These are phyloP conservation scores for Aspergillus sp. DNA, from an alignment of 2,329 filamentous ascomycete species.

Conservation along the genomic window DNA sequence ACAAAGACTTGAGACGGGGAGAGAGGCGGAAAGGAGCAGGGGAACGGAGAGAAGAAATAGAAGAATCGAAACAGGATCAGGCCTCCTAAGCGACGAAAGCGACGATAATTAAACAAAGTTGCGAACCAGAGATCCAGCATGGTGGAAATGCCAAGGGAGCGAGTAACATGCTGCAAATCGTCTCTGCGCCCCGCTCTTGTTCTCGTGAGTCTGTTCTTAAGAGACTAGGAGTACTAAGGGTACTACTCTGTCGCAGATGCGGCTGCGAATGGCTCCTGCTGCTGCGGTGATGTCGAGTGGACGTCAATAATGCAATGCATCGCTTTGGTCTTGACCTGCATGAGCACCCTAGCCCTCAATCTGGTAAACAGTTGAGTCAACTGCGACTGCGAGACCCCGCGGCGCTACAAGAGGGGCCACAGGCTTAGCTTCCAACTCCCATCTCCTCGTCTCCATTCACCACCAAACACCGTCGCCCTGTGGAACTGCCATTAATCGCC, in stretches of 20 bases:
- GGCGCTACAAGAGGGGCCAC: background rate
- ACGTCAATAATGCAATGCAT: background rate
- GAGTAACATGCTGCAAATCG: background rate
- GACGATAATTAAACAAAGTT: background rate
- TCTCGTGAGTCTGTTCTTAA: background rate
- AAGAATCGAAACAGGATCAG: background rate
- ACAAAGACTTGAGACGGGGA: background rate
- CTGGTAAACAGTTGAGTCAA: background rate
- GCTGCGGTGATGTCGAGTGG: too few relatives aligned
- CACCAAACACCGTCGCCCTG: background rate
- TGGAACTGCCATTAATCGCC: background rate
- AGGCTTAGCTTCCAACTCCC: background rate
- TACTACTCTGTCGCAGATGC: background rate
- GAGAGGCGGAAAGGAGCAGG: background rate
- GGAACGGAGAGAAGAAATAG: background rate
- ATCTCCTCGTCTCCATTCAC: background rate
- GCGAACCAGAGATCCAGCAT: slow-evolving; percentile 4
- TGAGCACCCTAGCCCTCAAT: background rate
- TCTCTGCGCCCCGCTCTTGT: slow-evolving; percentile 5
- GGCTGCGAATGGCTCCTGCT: background rate
- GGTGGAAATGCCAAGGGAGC: slow-evolving; percentile 7
- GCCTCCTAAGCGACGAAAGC: background rate
- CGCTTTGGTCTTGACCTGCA: background rate
- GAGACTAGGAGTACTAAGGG: background rate
- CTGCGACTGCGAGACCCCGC: background rate